Conservation (phyloP, 345 rosid genomes). For the Hypericum perforatum region DNA sequence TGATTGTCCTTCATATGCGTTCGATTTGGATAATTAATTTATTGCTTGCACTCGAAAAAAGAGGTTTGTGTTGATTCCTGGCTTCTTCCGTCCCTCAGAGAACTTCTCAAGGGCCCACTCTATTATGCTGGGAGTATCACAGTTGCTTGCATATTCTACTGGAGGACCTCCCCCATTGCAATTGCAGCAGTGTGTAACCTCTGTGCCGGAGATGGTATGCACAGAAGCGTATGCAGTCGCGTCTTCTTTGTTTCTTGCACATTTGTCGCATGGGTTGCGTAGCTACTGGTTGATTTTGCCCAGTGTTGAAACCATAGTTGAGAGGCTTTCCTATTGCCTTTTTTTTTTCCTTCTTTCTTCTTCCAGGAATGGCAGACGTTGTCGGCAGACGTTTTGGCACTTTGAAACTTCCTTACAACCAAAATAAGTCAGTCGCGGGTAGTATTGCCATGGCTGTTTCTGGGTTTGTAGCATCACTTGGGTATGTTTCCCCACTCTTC, state of each 20-base stretch:
- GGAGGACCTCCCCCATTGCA: constrained; percentile 73
- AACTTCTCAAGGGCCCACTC: constrained; percentile 87
- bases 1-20: too few relatives aligned
- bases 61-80: constrained; percentile 11
- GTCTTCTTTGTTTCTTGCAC: constrained; percentile 1
- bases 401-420: constrained; percentile 71
- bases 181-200: constrained; percentile 82
- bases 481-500: constrained; percentile 21
- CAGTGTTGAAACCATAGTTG: too few relatives aligned
- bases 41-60: too few relatives aligned
- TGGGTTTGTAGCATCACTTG: constrained; percentile 65
- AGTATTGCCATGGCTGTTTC: constrained; percentile 70
- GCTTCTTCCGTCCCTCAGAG: constrained; percentile 43
- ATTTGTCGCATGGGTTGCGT: background rate
- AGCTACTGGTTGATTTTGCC: too few relatives aligned
- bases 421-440: constrained; percentile 67
- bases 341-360: too few relatives aligned
- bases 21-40: too few relatives aligned
- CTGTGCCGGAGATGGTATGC: constrained; percentile 95
- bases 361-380: constrained; percentile 79
- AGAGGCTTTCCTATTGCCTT: background rate
- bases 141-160: constrained; percentile 44
- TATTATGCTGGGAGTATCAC: constrained; percentile 60
- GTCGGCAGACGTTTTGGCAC: constrained; percentile 71
- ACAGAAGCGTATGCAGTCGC: background rate